Percentiles rank a stretch among this genome's conserved stretches.
phyloP scores from a whole-genome alignment of 371 early-diverging fungal genomes.

The Coemansia sp. region DNA sequence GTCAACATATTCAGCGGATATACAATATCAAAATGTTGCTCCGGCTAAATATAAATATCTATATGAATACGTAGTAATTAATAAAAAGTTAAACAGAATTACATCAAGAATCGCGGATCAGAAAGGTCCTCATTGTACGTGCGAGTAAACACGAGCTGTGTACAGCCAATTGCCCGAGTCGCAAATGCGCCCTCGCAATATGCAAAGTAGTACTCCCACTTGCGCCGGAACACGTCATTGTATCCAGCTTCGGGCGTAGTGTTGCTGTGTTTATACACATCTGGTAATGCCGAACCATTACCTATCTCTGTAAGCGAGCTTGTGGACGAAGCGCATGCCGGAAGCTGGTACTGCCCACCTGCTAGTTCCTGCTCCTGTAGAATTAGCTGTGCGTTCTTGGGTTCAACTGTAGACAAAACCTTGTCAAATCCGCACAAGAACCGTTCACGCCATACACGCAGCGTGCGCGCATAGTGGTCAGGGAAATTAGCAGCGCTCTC shows the following conservation, averaged over 20 bases:
- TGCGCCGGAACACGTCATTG: constrained; percentile 16
- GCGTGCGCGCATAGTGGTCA: constrained; percentile 66
- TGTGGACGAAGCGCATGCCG: neutral
- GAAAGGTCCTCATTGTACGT: constrained; percentile 33
- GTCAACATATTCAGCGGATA: neutral
- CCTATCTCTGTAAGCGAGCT: constrained; percentile 5
- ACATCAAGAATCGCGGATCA: neutral
- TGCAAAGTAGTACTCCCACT: constrained; percentile 54
- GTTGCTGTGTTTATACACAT: neutral
- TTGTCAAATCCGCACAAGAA: constrained; percentile 56
- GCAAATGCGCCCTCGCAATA: constrained; percentile 72
- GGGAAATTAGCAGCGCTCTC: constrained; percentile 62
- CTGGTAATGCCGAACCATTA: constrained; percentile 12
- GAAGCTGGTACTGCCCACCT: neutral
- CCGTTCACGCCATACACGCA: constrained; percentile 62
- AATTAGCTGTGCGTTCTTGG: constrained; percentile 26
- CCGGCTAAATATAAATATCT: neutral
- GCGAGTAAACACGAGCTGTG: constrained; percentile 56
- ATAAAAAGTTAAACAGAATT: neutral
- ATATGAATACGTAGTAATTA: neutral
- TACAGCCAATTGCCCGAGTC: constrained; percentile 58
- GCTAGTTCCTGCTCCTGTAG: constrained; percentile 26
- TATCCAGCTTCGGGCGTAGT: neutral
- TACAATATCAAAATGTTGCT: neutral
- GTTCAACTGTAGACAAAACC: constrained; percentile 22